phyloP scores from a whole-genome alignment of 148 eudicot genomes.

The Amaranthus palmeri region DNA sequence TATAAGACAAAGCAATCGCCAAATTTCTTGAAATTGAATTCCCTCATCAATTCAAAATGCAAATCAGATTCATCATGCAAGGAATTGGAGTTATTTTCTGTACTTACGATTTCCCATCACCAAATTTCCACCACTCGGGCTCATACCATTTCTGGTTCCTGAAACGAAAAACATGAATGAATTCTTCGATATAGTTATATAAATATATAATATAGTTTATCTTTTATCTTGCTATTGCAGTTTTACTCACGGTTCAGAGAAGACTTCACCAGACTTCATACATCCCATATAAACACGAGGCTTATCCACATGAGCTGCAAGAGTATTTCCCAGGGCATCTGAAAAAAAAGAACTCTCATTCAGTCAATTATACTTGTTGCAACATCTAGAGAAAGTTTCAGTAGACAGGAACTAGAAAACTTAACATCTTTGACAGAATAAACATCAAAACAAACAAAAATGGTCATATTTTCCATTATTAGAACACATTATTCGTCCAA shows the following conservation, averaged over 20 bases:
- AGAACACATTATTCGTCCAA: neutral
- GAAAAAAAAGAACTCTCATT: slow-evolving; percentile 18
- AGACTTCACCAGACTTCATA: slow-evolving; percentile 93
- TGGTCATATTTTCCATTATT: neutral
- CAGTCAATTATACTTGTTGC: slow-evolving; percentile 2
- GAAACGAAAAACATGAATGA: slow-evolving; percentile 25
- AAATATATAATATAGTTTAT: neutral
- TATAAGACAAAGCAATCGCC: too few relatives aligned
- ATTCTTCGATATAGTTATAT: neutral
- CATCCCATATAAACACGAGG: slow-evolving; percentile 83
- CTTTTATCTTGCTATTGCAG: slow-evolving; percentile 3
- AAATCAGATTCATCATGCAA: slow-evolving; percentile 8
- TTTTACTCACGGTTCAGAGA: slow-evolving; percentile 67
- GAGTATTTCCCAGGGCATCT: slow-evolving; percentile 70
- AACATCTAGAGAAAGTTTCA: neutral
- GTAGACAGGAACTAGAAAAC: neutral
- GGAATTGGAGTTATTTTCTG: neutral
- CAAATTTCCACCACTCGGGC: slow-evolving; percentile 97
- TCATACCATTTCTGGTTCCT: slow-evolving; percentile 87
- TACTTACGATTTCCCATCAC: slow-evolving; percentile 82
- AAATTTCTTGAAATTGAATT: neutral
- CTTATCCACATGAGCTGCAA: slow-evolving; percentile 60
- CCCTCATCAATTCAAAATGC: neutral
- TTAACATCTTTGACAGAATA: neutral
- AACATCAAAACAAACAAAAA: neutral